These are phyloP conservation scores for Colletotrichum endophyticum DNA, from an alignment of 2,329 filamentous ascomycete genomes.

Conservation along the genomic window DNA sequence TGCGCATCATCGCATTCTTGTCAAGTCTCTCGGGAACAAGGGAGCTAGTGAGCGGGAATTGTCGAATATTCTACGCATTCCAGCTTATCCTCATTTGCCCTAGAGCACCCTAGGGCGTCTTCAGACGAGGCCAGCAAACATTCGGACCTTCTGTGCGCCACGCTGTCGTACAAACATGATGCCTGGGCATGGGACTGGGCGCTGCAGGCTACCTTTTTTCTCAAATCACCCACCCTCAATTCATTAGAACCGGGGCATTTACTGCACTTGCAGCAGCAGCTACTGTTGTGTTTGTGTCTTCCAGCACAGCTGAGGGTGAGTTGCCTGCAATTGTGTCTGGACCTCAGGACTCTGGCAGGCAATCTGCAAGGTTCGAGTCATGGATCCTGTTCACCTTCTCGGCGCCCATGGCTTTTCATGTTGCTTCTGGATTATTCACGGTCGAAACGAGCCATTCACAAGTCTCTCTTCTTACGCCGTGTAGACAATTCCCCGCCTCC, in stretches of 20 bases:
- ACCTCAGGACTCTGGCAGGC: neutral
- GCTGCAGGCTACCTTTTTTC: neutral
- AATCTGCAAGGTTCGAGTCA: conserved; percentile 1
- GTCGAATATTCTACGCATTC: neutral
- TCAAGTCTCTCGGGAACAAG: neutral
- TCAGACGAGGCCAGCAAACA: neutral
- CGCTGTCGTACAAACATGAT: neutral
- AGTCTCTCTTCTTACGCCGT: neutral
- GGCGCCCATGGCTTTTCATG: neutral
- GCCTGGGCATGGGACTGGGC: neutral
- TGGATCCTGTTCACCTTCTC: neutral
- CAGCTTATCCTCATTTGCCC: neutral
- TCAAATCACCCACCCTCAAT: neutral
- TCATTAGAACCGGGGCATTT: neutral
- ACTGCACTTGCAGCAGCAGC: neutral
- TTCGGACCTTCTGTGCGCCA: neutral
- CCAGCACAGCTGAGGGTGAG: neutral
- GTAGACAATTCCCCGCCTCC: neutral
- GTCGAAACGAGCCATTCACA: neutral
- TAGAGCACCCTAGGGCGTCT: neutral
- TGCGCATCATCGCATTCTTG: neutral
- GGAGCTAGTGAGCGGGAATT: neutral
- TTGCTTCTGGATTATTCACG: neutral
- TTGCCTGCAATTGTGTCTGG: neutral
- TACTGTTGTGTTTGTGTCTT: neutral